Percentiles rank a stretch among this genome's conserved stretches.
Conservation (phyloP, 2,329 filamentous ascomycete genomes). For the Monosporascus cannonballus region DNA sequence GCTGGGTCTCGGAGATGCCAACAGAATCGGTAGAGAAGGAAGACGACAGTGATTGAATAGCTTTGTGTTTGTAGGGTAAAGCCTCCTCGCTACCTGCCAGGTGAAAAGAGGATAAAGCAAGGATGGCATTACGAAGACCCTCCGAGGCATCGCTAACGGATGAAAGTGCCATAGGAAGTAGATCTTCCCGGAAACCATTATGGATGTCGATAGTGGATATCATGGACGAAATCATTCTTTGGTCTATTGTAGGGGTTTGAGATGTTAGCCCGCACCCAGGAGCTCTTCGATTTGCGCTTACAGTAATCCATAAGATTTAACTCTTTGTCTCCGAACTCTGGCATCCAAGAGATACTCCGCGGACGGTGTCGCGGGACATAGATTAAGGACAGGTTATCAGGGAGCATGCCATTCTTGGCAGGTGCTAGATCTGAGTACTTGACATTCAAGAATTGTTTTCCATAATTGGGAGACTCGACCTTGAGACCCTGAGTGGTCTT, state of each 20-base stretch:
- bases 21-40: constrained; percentile 27
- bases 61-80: constrained; percentile 34
- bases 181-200: constrained; percentile 39
- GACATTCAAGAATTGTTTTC: constrained; percentile 33
- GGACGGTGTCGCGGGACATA: constrained; percentile 20
- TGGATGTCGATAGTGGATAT: constrained; percentile 39
- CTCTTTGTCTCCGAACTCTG: constrained; percentile 23
- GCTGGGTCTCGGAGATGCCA: constrained; percentile 30
- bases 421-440: constrained; percentile 31
- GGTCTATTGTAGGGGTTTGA: constrained; percentile 25
- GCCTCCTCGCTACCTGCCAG: constrained; percentile 32
- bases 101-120: constrained; percentile 39
- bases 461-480: constrained; percentile 23
- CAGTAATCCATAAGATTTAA: constrained; percentile 25
- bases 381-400: constrained; percentile 17
- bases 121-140: constrained; percentile 37
- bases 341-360: constrained; percentile 21
- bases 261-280: background rate
- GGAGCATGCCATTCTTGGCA: constrained; percentile 23
- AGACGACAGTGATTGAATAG: constrained; percentile 32
- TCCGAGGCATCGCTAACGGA: constrained; percentile 26
- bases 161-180: constrained; percentile 40
- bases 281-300: constrained; percentile 9
- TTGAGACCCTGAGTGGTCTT: constrained; percentile 23
- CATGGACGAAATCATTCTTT: constrained; percentile 34